Evolutionary conservation across 345 rosid genomes (phyloP).

Genomic region (Cardiospermum halicacabum): DNA sequence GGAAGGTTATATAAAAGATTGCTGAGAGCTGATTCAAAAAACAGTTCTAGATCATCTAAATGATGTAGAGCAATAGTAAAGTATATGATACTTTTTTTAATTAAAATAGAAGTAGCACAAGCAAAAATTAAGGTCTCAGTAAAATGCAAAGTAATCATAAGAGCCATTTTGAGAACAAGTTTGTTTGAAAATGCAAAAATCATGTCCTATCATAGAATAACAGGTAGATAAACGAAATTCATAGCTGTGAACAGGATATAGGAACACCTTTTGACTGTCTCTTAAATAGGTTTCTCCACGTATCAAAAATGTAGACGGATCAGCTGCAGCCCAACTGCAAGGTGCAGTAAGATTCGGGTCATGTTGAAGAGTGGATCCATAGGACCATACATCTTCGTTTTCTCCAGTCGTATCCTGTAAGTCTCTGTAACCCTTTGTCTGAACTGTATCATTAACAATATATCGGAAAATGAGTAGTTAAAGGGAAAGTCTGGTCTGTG

Average conservation of each 20-base stretch:
- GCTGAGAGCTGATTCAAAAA: neutral
- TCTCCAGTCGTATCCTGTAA: constrained; percentile 46
- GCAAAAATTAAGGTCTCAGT: neutral
- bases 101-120: neutral
- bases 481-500: neutral
- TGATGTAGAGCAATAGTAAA: neutral
- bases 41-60: neutral
- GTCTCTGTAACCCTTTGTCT: constrained; percentile 71
- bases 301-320: constrained; percentile 68
- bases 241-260: too few relatives aligned
- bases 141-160: neutral
- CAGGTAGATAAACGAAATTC: neutral
- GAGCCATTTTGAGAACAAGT: neutral
- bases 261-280: constrained; percentile 63
- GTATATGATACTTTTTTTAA: neutral
- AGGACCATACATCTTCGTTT: constrained; percentile 32
- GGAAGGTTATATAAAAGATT: neutral
- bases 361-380: constrained; percentile 69
- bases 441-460: constrained; percentile 39
- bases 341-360: constrained; percentile 52
- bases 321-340: constrained; percentile 72
- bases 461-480: constrained; percentile 1
- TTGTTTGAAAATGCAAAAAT: neutral
- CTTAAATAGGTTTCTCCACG: constrained; percentile 71
- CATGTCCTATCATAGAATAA: neutral